These are phyloP conservation scores for Amylostereum areolatum DNA, from an alignment of 1,284 basidiomycete species.

Conservation along the genomic window DNA sequence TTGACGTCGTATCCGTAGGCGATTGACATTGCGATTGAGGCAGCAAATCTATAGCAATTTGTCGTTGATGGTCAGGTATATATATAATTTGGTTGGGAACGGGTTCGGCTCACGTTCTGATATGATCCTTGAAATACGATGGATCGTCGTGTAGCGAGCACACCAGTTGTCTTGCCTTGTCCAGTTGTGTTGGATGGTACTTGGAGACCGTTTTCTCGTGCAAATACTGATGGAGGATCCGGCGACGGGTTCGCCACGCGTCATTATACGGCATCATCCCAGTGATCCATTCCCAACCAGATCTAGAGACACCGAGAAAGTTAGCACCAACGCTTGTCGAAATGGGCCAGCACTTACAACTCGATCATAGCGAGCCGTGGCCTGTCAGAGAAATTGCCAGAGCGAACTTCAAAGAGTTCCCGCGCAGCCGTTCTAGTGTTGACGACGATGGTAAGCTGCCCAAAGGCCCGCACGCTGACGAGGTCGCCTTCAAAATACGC, in stretches of 20 bases:
- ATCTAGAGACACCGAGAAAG: background rate
- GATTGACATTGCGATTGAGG: background rate
- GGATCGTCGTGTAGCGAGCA: no score
- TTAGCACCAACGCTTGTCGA: background rate
- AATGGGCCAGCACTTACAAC: background rate
- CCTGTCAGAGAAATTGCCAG: background rate
- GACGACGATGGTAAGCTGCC: background rate
- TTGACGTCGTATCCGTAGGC: background rate
- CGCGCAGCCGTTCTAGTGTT: background rate
- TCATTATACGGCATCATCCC: background rate
- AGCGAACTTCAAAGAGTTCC: background rate
- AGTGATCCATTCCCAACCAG: background rate
- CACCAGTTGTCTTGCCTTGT: no score
- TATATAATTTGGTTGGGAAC: background rate
- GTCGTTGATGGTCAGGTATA: no score
- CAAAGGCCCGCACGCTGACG: background rate
- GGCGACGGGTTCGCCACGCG: background rate
- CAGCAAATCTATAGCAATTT: background rate
- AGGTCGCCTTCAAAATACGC: background rate
- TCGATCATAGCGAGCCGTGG: background rate
- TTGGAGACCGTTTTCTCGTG: background rate
- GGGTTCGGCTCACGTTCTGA: background rate
- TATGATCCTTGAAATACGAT: no score
- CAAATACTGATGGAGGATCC: background rate
- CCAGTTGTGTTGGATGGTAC: background rate